Evolutionary conservation across 345 rosid species (phyloP).

Genomic region (Pseudoturritis turrita): DNA sequence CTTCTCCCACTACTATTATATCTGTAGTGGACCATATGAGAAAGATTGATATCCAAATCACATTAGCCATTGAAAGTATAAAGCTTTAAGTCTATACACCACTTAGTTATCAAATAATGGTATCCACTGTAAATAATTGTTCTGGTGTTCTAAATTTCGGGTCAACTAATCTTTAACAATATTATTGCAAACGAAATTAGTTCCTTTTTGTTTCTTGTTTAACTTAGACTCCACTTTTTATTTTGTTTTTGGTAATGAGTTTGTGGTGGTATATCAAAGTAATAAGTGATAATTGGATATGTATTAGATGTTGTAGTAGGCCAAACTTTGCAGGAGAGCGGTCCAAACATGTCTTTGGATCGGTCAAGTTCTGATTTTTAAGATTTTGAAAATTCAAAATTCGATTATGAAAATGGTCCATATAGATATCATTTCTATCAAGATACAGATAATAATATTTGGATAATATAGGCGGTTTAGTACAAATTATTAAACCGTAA

Average conservation of each 20-base stretch:
- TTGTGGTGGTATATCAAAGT: constrained; percentile 8
- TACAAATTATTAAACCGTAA: not conserved
- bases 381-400: not conserved
- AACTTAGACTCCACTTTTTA: not conserved
- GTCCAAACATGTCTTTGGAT: constrained; percentile 8
- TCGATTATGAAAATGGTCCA: not conserved
- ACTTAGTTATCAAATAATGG: constrained; percentile 14
- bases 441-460: no score
- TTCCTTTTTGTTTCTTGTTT: not conserved
- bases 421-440: not conserved
- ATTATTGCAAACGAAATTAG: not conserved
- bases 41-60: constrained; percentile 17
- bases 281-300: not conserved
- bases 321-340: not conserved
- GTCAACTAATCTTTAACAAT: not conserved
- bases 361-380: not conserved
- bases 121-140: not conserved
- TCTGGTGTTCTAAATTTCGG: not conserved
- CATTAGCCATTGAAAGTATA: constrained; percentile 11
- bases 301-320: not conserved
- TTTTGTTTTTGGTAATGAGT: not conserved
- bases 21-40: constrained; percentile 27
- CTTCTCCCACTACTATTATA: constrained; percentile 20
- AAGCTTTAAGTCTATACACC: constrained; percentile 10
- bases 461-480: no score